A percentile compares a stretch with the other conserved stretches of the same genome.
These are phyloP conservation scores for Citrus mangshanensis DNA, from an alignment of 345 rosid genomes.

Conservation along the genomic window DNA sequence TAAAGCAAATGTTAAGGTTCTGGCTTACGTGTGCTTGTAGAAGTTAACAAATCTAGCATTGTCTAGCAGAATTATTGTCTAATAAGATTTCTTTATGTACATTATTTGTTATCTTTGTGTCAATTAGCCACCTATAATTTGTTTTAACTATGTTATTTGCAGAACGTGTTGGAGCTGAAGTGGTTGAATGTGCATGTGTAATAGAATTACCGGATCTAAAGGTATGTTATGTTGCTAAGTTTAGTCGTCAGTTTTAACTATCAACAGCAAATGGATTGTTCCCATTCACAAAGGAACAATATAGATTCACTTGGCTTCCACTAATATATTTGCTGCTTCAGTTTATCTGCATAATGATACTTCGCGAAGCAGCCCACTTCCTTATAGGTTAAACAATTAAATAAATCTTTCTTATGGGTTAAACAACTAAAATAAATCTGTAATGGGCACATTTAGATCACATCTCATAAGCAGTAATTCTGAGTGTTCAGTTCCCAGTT, in stretches of 20 bases:
- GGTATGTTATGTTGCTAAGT: slow-evolving; percentile 34
- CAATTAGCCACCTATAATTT: not conserved
- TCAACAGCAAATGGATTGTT: not conserved
- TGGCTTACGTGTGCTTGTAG: not conserved
- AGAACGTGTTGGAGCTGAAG: slow-evolving; percentile 94
- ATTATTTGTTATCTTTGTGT: not conserved
- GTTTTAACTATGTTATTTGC: not conserved
- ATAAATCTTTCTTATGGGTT: no score
- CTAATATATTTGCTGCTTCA: not conserved
- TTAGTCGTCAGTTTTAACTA: not conserved
- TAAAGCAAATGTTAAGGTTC: not conserved
- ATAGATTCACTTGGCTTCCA: not conserved
- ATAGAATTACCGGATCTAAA: slow-evolving; percentile 82
- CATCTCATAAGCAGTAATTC: not conserved
- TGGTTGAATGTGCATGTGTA: slow-evolving; percentile 84
- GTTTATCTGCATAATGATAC: not conserved
- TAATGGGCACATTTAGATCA: not conserved
- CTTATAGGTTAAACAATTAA: not conserved
- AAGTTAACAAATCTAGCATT: not conserved
- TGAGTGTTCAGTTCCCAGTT: not conserved
- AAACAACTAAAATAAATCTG: not conserved
- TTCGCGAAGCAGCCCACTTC: not conserved
- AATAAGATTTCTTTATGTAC: not conserved
- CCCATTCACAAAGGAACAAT: not conserved
- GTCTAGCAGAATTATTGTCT: not conserved